Evolutionary conservation across 805 yeast species (phyloP).

Genomic region (Starmera dryadoides): DNA sequence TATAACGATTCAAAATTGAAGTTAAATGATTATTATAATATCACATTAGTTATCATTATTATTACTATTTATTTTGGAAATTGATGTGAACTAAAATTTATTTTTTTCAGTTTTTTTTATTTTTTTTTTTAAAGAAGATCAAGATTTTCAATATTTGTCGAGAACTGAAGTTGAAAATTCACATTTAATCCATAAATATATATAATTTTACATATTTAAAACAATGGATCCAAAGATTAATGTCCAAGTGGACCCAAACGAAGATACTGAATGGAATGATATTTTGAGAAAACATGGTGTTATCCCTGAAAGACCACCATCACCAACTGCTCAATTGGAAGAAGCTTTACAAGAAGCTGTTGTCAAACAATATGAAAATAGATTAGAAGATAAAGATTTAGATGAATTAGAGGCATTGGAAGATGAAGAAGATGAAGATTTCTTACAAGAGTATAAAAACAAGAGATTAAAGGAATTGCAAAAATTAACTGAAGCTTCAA

Average conservation of each 20-base stretch:
- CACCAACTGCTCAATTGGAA: slow-evolving; percentile 82
- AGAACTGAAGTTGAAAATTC: too few species aligned
- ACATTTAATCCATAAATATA: too few species aligned
- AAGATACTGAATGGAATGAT: slow-evolving; percentile 99
- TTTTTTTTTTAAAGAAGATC: too few species aligned
- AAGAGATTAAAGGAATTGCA: slow-evolving; percentile 73
- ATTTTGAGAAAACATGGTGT: slow-evolving; percentile 84
- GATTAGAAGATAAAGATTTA: slow-evolving; percentile 69
- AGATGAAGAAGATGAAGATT: slow-evolving; percentile 91
- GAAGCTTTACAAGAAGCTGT: slow-evolving; percentile 83
- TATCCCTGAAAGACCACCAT: slow-evolving; percentile 85
- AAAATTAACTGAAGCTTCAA: slow-evolving; percentile 44
- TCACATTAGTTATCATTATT: too few species aligned
- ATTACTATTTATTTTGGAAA: too few species aligned
- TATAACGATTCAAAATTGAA: too few species aligned
- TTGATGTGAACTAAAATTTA: too few species aligned
- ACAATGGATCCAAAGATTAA: slow-evolving; percentile 51
- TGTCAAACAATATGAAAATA: slow-evolving; percentile 68
- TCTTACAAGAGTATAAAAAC: slow-evolving; percentile 66
- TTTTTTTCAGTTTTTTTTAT: too few species aligned
- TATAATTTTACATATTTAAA: slow-evolving; percentile 2
- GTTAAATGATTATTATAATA: too few species aligned
- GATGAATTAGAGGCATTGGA: slow-evolving; percentile 84
- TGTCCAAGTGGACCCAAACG: slow-evolving; percentile 88
- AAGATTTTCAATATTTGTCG: too few species aligned